phyloP scores from a whole-genome alignment of 305 asterid genomes.

The Solanum hybrid region DNA sequence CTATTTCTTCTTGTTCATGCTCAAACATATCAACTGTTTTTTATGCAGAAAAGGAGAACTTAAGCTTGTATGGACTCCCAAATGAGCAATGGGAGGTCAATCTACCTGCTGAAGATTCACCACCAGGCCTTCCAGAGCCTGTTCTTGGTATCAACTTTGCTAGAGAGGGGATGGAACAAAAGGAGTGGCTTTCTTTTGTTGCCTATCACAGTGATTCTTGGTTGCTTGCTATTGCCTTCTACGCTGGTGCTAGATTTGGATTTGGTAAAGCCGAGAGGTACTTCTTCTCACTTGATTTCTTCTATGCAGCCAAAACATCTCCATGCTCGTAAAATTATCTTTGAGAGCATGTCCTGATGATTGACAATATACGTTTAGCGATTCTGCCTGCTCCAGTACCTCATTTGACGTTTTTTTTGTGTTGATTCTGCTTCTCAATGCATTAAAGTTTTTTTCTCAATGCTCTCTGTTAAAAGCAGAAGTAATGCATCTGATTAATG shows the following conservation, averaged over 20 bases:
- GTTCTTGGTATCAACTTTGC: constrained; percentile 44
- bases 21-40: neutral
- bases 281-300: neutral
- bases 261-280: constrained; percentile 41
- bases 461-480: neutral
- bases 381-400: neutral
- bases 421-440: neutral
- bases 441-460: neutral
- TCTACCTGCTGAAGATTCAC: constrained; percentile 39
- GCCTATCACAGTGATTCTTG: constrained; percentile 45
- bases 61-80: constrained; percentile 40
- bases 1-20: neutral
- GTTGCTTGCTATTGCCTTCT: constrained; percentile 38
- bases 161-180: constrained; percentile 42
- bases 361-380: neutral
- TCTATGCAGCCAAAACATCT: neutral
- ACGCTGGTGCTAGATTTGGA: constrained; percentile 35
- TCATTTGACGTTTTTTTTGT: neutral
- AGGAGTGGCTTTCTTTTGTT: constrained; percentile 41
- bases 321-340: neutral
- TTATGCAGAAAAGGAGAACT: constrained; percentile 32
- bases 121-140: constrained; percentile 43
- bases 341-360: neutral
- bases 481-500: neutral
- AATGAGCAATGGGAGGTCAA: constrained; percentile 37